These are phyloP conservation scores for Carpinus viminea DNA, from an alignment of 306 rosid species.

Conservation along the genomic window DNA sequence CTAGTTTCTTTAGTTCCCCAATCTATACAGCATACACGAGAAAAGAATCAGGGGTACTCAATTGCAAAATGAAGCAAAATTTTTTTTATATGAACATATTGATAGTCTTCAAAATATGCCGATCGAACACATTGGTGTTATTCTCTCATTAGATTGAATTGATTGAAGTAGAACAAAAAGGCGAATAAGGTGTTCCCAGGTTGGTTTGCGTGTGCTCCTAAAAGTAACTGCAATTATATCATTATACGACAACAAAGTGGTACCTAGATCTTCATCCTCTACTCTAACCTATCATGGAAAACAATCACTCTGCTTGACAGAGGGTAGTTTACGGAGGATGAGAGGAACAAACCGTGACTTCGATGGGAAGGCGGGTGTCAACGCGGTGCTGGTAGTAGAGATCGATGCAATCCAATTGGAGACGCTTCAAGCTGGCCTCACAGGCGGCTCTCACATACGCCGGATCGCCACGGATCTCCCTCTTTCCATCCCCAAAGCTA, in stretches of 20 bases:
- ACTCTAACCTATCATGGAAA: neutral
- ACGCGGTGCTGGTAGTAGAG: slow-evolving; percentile 77
- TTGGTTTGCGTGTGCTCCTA: too few relatives aligned
- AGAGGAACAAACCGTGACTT: slow-evolving; percentile 60
- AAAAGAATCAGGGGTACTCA: too few relatives aligned
- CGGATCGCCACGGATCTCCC: slow-evolving; percentile 57
- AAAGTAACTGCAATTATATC: too few relatives aligned
- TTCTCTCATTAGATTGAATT: too few relatives aligned
- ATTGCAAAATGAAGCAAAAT: too few relatives aligned
- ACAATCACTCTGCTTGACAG: too few relatives aligned
- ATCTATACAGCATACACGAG: slow-evolving; percentile 29
- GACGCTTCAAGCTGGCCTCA: slow-evolving; percentile 68
- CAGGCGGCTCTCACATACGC: slow-evolving; percentile 63
- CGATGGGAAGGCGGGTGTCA: slow-evolving; percentile 63
- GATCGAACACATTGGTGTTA: too few relatives aligned
- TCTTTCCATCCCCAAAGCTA: slow-evolving; percentile 13
- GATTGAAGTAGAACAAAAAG: too few relatives aligned
- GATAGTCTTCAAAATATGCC: too few relatives aligned
- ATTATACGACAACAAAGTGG: too few relatives aligned
- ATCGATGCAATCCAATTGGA: slow-evolving; percentile 53
- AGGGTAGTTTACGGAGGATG: neutral
- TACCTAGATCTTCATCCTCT: neutral
- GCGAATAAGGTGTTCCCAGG: too few relatives aligned
- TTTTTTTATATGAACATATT: too few relatives aligned
- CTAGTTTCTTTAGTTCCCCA: slow-evolving; percentile 66